These are phyloP conservation scores for Calonectria montana DNA, from an alignment of 2,329 filamentous ascomycete species.

Conservation along the genomic window DNA sequence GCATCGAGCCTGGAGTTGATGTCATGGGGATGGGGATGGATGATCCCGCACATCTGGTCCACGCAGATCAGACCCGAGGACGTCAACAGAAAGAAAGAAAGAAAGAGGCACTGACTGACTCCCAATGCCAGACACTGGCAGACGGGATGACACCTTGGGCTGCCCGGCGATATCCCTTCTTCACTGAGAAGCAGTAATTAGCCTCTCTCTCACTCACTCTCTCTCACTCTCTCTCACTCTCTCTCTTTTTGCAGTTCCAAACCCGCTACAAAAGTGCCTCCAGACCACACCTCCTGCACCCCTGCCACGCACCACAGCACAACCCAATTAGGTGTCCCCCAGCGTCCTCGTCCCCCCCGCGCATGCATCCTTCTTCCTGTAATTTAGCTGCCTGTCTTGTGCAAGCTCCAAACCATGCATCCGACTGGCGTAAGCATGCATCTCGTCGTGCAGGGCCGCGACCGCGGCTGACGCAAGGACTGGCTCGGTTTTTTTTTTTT, in stretches of 20 bases:
- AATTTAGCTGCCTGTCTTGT: conserved; percentile 31
- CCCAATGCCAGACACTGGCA: too few relatives aligned
- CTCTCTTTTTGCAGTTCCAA: neutral
- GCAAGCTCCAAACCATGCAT: conserved; percentile 17
- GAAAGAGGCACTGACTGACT: too few relatives aligned
- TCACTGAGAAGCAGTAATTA: too few relatives aligned
- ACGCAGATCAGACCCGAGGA: neutral
- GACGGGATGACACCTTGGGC: neutral
- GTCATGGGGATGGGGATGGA: neutral
- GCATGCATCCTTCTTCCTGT: neutral
- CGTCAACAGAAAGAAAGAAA: neutral
- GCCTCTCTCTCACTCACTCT: too few relatives aligned
- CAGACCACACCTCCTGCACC: neutral
- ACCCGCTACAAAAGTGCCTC: conserved; percentile 3
- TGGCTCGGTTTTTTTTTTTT: too few relatives aligned
- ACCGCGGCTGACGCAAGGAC: conserved; percentile 1
- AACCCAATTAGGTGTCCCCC: neutral
- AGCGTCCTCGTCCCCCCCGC: conserved; percentile 21
- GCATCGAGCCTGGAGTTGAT: neutral
- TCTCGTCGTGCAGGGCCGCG: conserved; percentile 9
- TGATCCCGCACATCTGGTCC: neutral
- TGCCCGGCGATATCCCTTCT: neutral
- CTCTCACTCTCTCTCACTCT: too few relatives aligned
- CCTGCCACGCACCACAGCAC: conserved; percentile 1
- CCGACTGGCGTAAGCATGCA: conserved; percentile 14